Base-by-base conservation (phyloP, 2,329 filamentous ascomycete species). In the Aspergillus ochraceoroseus region DNA sequence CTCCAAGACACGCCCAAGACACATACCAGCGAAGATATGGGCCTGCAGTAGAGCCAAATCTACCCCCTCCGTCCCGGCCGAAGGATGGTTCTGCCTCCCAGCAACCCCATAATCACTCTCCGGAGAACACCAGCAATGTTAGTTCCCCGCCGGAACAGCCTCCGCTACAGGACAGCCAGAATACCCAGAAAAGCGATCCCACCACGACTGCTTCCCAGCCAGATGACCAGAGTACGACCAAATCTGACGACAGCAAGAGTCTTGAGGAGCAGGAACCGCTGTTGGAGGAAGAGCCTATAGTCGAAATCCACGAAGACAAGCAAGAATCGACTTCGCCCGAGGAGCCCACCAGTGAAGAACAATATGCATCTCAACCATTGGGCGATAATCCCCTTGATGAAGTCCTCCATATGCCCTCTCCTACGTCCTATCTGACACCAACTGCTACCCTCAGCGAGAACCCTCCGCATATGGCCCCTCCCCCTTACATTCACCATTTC, bases 401-500 rank as follows among this genome's bases (percentile, higher is more conserved):
- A 5, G 66, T 70, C 6, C 60, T 68, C 4, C 63, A 66, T 33
- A 64, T 67, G 57, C 65, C 66, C 4, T 63, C 64, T 5, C 64
- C 66, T 4, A 58, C 61, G 17, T 61, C 57, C 34, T 58, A 58
- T 43, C 52, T 62, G 14, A 56, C 58, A 4, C 49, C 53, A 3
- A 39, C 55, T 2, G 49, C 58, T 5, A 52, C 70, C 37, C 33
- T 33, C 8, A 40, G 18, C n/a, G 56, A 70, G 17, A 74, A 75
- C 51, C 75, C 78, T 14, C 83, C 83, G 3, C 81, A 88, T 59
- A 46, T 67, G 47, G 54, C 76, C 85, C 59, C 86, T 0, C 79
- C 85, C 5, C 85, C 82, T 1, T 94, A 95, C 59, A 81, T 95
- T 22, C 92, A 98, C 68, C 88, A 96, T 67, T 98, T 98, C 65